A percentile compares a stretch with the other conserved stretches of the same genome.
These are phyloP conservation scores for Cladophialophora carrionii DNA, from an alignment of 2,329 filamentous ascomycete species.

Conservation along the genomic window DNA sequence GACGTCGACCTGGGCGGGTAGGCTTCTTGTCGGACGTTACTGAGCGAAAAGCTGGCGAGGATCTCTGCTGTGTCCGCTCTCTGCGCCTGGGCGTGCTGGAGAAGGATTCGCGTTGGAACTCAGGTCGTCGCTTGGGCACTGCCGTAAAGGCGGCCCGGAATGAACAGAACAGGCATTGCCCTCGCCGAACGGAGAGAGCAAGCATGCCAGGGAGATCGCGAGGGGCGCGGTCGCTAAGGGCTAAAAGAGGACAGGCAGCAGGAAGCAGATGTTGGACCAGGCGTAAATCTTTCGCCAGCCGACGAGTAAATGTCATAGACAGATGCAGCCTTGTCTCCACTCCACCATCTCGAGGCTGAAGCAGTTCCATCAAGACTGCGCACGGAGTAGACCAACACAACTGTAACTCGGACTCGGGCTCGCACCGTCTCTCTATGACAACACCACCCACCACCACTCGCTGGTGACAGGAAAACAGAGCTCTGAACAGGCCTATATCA, in stretches of 20 bases:
- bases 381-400: neutral
- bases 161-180: slow-evolving; percentile 49
- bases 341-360: neutral
- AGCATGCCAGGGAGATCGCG: slow-evolving; percentile 24
- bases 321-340: neutral
- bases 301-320: neutral
- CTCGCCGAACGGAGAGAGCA: slow-evolving; percentile 20
- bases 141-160: slow-evolving; percentile 39
- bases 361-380: slow-evolving; percentile 2
- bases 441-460: neutral
- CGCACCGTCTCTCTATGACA: neutral
- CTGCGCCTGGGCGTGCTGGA: slow-evolving; percentile 37
- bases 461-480: neutral
- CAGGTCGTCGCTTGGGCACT: slow-evolving; percentile 31
- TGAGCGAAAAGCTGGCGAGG: neutral
- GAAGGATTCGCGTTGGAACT: slow-evolving; percentile 39
- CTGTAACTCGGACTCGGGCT: neutral
- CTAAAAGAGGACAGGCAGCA: neutral
- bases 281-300: neutral
- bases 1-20: slow-evolving; percentile 4
- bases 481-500: neutral
- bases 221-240: neutral
- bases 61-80: slow-evolving; percentile 5
- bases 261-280: neutral
- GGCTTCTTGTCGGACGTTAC: slow-evolving; percentile 1